These are phyloP conservation scores for Holtermanniella nyarrowii DNA, from an alignment of 768 basidiomycete genomes.

Conservation along the genomic window DNA sequence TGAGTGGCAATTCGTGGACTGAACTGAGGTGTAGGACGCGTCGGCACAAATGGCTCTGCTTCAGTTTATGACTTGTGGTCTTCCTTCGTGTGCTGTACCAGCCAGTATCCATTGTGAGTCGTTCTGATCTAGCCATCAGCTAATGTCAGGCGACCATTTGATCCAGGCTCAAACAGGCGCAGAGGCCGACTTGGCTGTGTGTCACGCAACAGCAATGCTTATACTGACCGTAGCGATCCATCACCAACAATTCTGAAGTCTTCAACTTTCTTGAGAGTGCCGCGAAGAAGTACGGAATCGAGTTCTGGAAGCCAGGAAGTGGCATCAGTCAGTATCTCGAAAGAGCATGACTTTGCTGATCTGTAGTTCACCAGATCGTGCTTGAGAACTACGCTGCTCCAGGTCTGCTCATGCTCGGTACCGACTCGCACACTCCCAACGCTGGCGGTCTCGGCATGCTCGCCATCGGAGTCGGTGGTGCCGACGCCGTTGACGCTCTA, in stretches of 20 bases:
- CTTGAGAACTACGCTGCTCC: slow-evolving; percentile 95
- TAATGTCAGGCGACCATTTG: slow-evolving; percentile 67
- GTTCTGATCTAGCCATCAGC: slow-evolving; percentile 67
- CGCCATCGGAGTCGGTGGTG: slow-evolving; percentile 98
- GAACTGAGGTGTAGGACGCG: slow-evolving; percentile 38
- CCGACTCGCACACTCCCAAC: slow-evolving; percentile 95
- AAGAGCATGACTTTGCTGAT: slow-evolving; percentile 47
- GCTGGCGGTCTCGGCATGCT: slow-evolving; percentile 93
- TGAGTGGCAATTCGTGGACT: slow-evolving; percentile 43
- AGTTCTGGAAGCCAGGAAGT: slow-evolving; percentile 94
- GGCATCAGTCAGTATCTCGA: slow-evolving; percentile 36
- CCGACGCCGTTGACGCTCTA: slow-evolving; percentile 89
- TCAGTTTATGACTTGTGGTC: slow-evolving; percentile 96
- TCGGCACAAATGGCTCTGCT: slow-evolving; percentile 53
- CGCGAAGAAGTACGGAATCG: slow-evolving; percentile 58
- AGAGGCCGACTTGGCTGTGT: slow-evolving; percentile 54
- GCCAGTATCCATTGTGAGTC: slow-evolving; percentile 63
- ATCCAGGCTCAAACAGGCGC: slow-evolving; percentile 91
- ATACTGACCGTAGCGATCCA: slow-evolving; percentile 52
- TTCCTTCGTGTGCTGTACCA: slow-evolving; percentile 65
- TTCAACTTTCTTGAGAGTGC: slow-evolving; percentile 95
- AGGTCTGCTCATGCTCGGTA: slow-evolving; percentile 69
- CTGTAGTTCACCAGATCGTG: slow-evolving; percentile 83
- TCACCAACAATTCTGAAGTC: slow-evolving; percentile 84
- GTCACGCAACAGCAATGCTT: neutral